Percentiles rank a stretch among this genome's conserved stretches.
phyloP scores from a whole-genome alignment of 1,284 basidiomycete species.

The Boletus smithii region DNA sequence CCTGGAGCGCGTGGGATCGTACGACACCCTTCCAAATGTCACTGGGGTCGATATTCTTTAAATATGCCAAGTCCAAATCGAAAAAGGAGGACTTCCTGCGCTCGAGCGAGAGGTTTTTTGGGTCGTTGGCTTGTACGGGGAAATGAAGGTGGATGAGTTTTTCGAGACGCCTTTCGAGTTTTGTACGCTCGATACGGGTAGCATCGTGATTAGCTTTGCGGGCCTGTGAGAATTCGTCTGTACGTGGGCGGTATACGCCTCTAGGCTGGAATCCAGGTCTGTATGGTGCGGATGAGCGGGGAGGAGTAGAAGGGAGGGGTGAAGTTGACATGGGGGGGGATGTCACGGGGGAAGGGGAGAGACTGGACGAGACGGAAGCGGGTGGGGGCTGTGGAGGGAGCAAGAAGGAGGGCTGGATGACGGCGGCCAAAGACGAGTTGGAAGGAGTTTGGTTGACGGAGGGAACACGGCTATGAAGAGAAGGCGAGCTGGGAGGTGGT shows the following conservation, averaged over 20 bases:
- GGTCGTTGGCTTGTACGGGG: conserved; percentile 36
- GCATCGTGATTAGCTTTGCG: conserved; percentile 56
- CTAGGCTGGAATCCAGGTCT: conserved; percentile 69
- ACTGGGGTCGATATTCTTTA: conserved; percentile 57
- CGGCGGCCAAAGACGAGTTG: too few relatives aligned
- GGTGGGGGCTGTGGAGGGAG: conserved; percentile 14
- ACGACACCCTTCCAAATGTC: conserved; percentile 60
- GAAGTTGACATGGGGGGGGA: conserved; percentile 21
- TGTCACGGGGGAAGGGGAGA: conserved; percentile 30
- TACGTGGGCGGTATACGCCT: conserved; percentile 63
- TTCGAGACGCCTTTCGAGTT: conserved; percentile 78
- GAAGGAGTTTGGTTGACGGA: conserved; percentile 20
- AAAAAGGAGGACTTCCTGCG: conserved; percentile 63
- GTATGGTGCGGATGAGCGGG: conserved; percentile 47
- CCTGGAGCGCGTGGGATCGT: conserved; percentile 40
- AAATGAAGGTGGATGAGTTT: conserved; percentile 87
- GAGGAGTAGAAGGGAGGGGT: conserved; percentile 16
- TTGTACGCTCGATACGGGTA: conserved; percentile 73
- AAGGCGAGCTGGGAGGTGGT: conserved; percentile 13
- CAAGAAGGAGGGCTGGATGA: conserved; percentile 15
- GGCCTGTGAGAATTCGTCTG: conserved; percentile 70
- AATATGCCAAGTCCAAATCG: conserved; percentile 52
- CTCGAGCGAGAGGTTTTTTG: conserved; percentile 17
- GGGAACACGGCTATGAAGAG: conserved; percentile 26
- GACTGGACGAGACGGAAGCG: conserved; percentile 2